These are phyloP conservation scores for Butyriboletus appendiculatus DNA, from an alignment of 1,284 basidiomycete genomes.

Conservation along the genomic window DNA sequence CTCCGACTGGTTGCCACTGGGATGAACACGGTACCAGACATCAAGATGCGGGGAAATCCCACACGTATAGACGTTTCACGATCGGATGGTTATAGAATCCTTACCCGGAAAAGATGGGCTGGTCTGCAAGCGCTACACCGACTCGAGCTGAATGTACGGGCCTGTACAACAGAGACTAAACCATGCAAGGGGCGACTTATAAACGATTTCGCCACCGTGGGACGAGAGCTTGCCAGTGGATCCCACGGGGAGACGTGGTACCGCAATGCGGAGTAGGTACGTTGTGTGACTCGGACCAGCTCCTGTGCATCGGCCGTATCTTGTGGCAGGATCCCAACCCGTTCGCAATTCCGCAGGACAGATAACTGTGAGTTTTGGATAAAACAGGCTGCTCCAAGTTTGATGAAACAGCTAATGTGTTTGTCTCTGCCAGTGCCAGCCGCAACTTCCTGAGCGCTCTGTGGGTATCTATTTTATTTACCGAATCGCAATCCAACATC, in stretches of 20 bases:
- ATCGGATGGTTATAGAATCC: background rate
- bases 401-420: constrained; percentile 8
- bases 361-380: constrained; percentile 4
- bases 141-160: background rate
- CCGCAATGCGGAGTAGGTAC: no score
- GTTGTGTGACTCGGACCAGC: no score
- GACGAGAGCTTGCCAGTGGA: no score
- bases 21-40: background rate
- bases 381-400: background rate
- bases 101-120: no score
- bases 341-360: background rate
- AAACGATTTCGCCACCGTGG: no score
- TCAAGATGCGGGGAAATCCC: background rate
- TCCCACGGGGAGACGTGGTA: no score
- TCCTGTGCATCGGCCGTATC: background rate
- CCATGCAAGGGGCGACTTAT: no score
- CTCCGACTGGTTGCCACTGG: background rate
- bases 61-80: constrained; percentile 6
- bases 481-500: background rate
- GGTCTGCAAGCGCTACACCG: background rate
- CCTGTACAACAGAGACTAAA: no score
- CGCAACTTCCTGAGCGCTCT: background rate
- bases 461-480: background rate
- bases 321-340: background rate
- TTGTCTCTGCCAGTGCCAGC: constrained; percentile 17